Evolutionary conservation across 768 basidiomycete genomes (phyloP).

Genomic region (Lactifluus piperatus): DNA sequence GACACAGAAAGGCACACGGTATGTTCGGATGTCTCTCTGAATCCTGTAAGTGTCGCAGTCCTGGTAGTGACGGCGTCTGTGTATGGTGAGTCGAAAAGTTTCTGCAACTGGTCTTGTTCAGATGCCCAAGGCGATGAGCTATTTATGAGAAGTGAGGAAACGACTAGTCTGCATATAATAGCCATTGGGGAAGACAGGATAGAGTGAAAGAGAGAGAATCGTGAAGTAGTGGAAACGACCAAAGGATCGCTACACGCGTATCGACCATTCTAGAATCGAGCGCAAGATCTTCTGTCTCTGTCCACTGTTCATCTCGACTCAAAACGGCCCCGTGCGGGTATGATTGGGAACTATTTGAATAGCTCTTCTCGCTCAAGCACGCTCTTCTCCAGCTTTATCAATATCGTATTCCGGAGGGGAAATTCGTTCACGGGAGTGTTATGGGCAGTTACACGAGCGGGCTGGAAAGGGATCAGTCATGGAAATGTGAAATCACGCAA

Average conservation of each 20-base stretch:
- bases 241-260: neutral
- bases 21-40: conserved; percentile 53
- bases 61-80: conserved; percentile 80
- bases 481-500: neutral
- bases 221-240: neutral
- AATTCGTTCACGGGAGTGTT: conserved; percentile 75
- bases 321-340: neutral
- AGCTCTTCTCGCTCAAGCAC: conserved; percentile 92
- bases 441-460: conserved; percentile 94
- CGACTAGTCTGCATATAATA: conserved; percentile 42
- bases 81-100: conserved; percentile 53
- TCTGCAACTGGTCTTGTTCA: conserved; percentile 49
- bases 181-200: conserved; percentile 37
- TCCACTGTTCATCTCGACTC: conserved; percentile 1
- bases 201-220: neutral
- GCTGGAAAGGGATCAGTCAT: conserved; percentile 39
- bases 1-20: conserved; percentile 35
- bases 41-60: conserved; percentile 65
- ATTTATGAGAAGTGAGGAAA: conserved; percentile 64
- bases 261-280: conserved; percentile 6
- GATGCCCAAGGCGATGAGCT: conserved; percentile 80
- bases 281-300: neutral
- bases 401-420: conserved; percentile 86
- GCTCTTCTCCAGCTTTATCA: conserved; percentile 91
- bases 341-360: conserved; percentile 51